Conservation (phyloP, 2,329 filamentous ascomycete genomes). For the Colletotrichum sp. region DNA sequence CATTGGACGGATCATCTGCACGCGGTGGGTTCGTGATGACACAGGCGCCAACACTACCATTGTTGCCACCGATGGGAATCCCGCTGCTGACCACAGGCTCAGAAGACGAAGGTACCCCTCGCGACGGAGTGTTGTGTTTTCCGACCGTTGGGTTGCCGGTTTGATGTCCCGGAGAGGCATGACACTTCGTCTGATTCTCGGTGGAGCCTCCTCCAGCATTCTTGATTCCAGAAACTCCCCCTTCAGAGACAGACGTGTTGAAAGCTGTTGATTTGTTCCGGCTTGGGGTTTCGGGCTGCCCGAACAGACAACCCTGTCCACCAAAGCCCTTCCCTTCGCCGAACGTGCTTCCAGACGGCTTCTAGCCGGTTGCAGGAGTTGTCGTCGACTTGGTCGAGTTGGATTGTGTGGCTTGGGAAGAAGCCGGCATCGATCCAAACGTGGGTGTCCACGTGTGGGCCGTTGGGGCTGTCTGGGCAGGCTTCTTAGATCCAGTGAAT, state of each 20-base stretch:
- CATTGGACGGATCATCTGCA: neutral
- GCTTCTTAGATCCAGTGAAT: neutral
- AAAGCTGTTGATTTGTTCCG: neutral
- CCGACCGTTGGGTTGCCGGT: neutral
- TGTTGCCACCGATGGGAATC: neutral
- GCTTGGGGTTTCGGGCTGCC: neutral
- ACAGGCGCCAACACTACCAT: neutral
- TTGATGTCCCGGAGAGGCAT: neutral
- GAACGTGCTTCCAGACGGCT: neutral
- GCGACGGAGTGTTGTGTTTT: neutral
- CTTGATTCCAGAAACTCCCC: neutral
- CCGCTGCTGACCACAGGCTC: neutral
- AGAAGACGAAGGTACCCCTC: neutral
- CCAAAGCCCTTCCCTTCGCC: fast-evolving
- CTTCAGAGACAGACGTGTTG: neutral
- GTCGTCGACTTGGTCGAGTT: neutral
- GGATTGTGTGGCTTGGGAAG: neutral
- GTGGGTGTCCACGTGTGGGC: neutral
- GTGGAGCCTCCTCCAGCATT: neutral
- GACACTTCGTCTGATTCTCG: neutral
- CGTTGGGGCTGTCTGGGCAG: neutral
- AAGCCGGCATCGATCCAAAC: neutral
- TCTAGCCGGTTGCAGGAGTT: neutral
- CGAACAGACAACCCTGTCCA: neutral
- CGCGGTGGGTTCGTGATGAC: neutral